A percentile compares a stretch with the other conserved stretches of the same genome.
Conservation (phyloP, 1,139 yeast genomes). For the Waltiozyma sp. region DNA sequence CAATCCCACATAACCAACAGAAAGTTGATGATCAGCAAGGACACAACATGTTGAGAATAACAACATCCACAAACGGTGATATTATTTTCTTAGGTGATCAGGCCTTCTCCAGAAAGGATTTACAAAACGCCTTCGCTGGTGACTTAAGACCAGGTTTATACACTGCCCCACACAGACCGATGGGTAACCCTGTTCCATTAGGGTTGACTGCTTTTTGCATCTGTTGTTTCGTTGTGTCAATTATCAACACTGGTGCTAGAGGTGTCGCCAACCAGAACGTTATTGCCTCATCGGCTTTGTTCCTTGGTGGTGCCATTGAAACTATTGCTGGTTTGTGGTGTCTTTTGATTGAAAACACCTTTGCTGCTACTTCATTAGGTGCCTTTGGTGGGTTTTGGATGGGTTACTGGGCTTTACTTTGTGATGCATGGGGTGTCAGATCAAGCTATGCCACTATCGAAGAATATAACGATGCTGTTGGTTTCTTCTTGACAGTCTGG, state of each 20-base stretch:
- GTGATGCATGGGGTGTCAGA: constrained; percentile 44
- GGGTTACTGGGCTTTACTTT: constrained; percentile 47
- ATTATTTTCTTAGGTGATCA: constrained; percentile 43
- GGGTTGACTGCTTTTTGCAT: constrained; percentile 51
- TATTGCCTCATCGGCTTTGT: constrained; percentile 39
- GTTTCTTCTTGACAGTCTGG: constrained; percentile 59
- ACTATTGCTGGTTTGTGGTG: constrained; percentile 61
- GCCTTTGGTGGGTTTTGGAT: constrained; percentile 76
- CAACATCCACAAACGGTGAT: constrained; percentile 24
- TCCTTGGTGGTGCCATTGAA: constrained; percentile 59
- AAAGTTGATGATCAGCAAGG: neutral
- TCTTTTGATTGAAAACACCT: constrained; percentile 53
- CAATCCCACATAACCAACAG: neutral
- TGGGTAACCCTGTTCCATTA: constrained; percentile 54
- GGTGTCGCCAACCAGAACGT: constrained; percentile 38
- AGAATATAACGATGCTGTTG: constrained; percentile 41
- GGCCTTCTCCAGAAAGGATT: constrained; percentile 43
- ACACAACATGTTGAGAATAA: constrained; percentile 10
- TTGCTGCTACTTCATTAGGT: constrained; percentile 54
- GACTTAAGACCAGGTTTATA: constrained; percentile 46
- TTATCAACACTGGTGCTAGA: constrained; percentile 43
- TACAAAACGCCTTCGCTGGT: constrained; percentile 50
- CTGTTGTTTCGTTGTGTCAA: constrained; percentile 32
- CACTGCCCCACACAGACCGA: constrained; percentile 17
- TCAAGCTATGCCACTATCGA: constrained; percentile 36